Base-by-base conservation (phyloP, 1,284 basidiomycete species). In the Austroboletus novae-zelandiae region DNA sequence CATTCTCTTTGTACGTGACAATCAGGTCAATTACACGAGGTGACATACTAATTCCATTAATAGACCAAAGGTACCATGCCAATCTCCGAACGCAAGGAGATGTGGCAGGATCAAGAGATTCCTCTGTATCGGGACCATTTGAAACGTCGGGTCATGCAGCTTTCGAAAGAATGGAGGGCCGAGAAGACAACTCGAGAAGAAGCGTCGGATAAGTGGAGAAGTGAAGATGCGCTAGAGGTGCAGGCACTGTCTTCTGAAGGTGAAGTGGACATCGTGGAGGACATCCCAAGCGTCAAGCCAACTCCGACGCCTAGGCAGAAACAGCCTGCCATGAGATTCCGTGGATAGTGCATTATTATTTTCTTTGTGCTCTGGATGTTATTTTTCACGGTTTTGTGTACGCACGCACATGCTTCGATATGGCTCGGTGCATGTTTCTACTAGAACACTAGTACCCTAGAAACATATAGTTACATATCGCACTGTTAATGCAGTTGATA, bases 21-120 rank as follows among this genome's bases (percentile, higher is more conserved):
- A 50, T 20, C 31, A 8, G 15, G 11, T 29, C 15, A 18, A 23
- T 15, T 1, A 18, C 46, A 17, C 32, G 23, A 29, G 10, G 6
- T 40, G 41, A 47, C 48, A 32, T 45, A 30, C 50, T 40, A 45
- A 47, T 30, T 40, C 47, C 27, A n/a, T 51, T 36, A 44, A 47
- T 48, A 74, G 72, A 61, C 61, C 34, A 71, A 61, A 48, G 62
- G 67, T 43, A 55, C 61, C 29, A 64, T 57, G 48, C 57, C 62
- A 34, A 59, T 61, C 39, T 43, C 59, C n/a, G 67, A 76, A 23
- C 71, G 77, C 40, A 67, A 68, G 57, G 48, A 58, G 44, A 70
- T 73, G 50, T 88, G 86, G 86, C 68, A 79, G 31, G 75, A 60
- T 13, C 57, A 64, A 11, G 62, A 64, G 3, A 64, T 74, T 29